A percentile compares a stretch with the other conserved stretches of the same genome.
phyloP scores from a whole-genome alignment of 768 basidiomycete genomes.

The Galerina sulciceps region DNA sequence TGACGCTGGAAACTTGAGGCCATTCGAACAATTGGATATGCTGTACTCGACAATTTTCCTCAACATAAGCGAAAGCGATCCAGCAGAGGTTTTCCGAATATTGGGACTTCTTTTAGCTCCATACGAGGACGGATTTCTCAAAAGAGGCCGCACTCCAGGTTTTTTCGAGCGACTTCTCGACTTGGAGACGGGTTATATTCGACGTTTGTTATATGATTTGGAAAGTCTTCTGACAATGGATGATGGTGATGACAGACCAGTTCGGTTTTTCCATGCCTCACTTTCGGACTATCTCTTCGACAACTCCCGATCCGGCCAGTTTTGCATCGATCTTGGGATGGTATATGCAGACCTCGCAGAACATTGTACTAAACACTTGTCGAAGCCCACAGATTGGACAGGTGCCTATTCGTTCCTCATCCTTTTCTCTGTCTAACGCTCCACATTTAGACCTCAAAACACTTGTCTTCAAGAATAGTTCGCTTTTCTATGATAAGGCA shows the following conservation, averaged over 20 bases:
- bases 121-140: too few species aligned
- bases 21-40: slow-evolving; percentile 10
- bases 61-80: too few species aligned
- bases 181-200: not conserved
- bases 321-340: not conserved
- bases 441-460: not conserved
- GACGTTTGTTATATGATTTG: not conserved
- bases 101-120: too few species aligned
- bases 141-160: too few species aligned
- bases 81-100: too few species aligned
- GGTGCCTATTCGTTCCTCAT: not conserved
- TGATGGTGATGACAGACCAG: not conserved
- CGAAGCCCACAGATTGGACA: not conserved
- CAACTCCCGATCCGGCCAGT: not conserved
- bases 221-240: not conserved
- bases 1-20: not conserved
- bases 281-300: not conserved
- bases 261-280: not conserved
- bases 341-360: not conserved
- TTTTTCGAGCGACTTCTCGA: not conserved
- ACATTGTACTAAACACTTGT: not conserved
- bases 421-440: not conserved
- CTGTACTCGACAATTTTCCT: not conserved
- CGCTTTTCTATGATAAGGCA: not conserved
- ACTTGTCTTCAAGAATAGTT: not conserved